Evolutionary conservation across 2,329 filamentous ascomycete species (phyloP), one percentile per base, ranked within the genome.

Genomic region (Biscogniauxia sp.): DNA sequence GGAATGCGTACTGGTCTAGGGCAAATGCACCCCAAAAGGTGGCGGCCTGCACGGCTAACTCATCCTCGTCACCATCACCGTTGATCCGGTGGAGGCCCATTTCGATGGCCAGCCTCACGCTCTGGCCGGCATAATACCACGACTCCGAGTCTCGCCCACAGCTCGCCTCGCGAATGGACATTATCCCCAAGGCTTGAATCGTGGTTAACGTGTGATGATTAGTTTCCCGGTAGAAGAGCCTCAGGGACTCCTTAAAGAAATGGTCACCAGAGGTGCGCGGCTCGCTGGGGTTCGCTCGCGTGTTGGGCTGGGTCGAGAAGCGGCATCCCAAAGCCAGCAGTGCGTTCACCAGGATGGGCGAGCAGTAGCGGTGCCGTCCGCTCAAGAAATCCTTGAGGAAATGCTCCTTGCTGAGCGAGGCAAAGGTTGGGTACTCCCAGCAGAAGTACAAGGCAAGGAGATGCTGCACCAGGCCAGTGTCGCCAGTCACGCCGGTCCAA

Each of bases 341-440:
- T 4, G 86, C 85, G 61, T 90, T 90, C 55, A 89, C 83, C 2
- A 90, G 75, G 19, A 90, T 82, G 0, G 87, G 75, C 1, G 87
- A 91, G 75, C 88, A 92, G 73, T 87, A 90, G 32, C 88, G 83
- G 53, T 81, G 78, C 19, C 83, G 78, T 1, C 86, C 87, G 9
- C 81, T 78, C 45, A 79, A 76, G 68, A 90, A 90, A 72, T 91
- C 88, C 56, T 80, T 80, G 60, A 89, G 77, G 67, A 91, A 92
- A 68, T 88, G 84, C 67, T 90, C 87, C 69, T 89, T 88, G 69
- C 87, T 90, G 52, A 92, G 81, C 2, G 89, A 85, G 3, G 88
- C 85, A 74, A 91, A 91, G 13, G 88, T 91, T 2, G 89, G 88
- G 71, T 92, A 91, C 65, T 89, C 85, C 84, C 89, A 92, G 76